Percentiles rank a stretch among this genome's conserved stretches.
Evolutionary conservation across 192 early-diverging fungal species (phyloP).

Genomic region (Gonapodya prolifera): DNA sequence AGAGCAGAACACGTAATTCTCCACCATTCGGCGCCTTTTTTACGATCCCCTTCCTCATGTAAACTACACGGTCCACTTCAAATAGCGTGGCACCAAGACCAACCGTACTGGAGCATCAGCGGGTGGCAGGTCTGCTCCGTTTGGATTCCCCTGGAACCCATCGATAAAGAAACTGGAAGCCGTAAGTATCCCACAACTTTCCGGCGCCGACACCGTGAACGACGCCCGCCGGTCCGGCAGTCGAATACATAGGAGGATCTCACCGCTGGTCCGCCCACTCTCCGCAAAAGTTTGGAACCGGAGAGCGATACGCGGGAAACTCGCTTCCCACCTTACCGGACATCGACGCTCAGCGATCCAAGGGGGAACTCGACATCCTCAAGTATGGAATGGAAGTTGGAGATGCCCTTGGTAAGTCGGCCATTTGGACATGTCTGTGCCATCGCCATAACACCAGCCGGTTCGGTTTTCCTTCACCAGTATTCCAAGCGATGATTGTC

Average conservation of each 20-base stretch:
- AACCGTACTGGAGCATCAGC: not conserved
- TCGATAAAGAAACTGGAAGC: not conserved
- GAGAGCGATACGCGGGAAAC: not conserved
- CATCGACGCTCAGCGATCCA: not conserved
- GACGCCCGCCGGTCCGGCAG: no score
- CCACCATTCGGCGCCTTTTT: not conserved
- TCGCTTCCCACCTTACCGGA: not conserved
- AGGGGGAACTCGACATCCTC: not conserved
- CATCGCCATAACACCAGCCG: not conserved
- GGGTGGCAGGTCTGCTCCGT: not conserved
- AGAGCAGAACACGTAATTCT: not conserved
- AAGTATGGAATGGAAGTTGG: not conserved
- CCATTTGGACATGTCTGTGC: not conserved
- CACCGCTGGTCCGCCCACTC: not conserved
- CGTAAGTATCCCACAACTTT: not conserved
- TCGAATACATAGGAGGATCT: not conserved
- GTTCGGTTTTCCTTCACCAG: not conserved
- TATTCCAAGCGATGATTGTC: not conserved
- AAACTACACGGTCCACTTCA: not conserved
- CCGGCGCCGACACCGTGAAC: not conserved
- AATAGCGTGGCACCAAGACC: slow-evolving; percentile 4
- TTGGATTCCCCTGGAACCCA: not conserved
- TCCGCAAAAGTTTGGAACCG: not conserved
- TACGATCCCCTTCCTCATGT: not conserved
- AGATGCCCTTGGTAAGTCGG: not conserved